A percentile compares a stretch with the other conserved stretches of the same genome.
Conservation (phyloP, 2,329 filamentous ascomycete genomes). For the Huntiella omanensis region DNA sequence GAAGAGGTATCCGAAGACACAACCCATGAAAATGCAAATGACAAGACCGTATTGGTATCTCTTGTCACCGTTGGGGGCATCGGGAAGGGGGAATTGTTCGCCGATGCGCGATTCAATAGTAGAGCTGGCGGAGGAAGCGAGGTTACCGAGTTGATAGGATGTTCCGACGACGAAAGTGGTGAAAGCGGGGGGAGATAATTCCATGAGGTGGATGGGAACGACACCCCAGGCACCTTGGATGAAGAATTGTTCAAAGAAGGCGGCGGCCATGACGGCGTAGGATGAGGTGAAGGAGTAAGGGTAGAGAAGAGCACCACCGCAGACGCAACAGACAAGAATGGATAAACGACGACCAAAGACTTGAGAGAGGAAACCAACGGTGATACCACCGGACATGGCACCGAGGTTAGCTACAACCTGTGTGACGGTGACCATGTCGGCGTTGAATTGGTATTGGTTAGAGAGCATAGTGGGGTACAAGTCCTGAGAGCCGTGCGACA, state of each 20-base stretch:
- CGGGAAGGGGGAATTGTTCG: constrained; percentile 51
- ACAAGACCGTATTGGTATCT: constrained; percentile 65
- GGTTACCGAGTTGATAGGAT: constrained; percentile 59
- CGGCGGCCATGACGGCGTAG: constrained; percentile 39
- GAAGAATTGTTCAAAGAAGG: constrained; percentile 60
- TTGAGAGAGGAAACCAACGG: constrained; percentile 57
- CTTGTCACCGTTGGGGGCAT: constrained; percentile 26
- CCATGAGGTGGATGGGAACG: constrained; percentile 62
- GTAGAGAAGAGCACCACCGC: constrained; percentile 44
- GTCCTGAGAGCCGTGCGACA: constrained; percentile 65
- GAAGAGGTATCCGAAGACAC: constrained; percentile 49
- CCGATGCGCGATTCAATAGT: constrained; percentile 63
- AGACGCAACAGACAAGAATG: constrained; percentile 40
- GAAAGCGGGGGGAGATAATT: constrained; percentile 52
- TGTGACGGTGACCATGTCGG: constrained; percentile 40
- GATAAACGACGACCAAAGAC: constrained; percentile 53
- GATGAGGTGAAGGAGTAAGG: constrained; percentile 48
- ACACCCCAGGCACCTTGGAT: constrained; percentile 62
- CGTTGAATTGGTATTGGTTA: constrained; percentile 28
- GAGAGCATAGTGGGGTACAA: constrained; percentile 56
- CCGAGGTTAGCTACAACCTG: constrained; percentile 68
- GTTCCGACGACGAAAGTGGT: constrained; percentile 59
- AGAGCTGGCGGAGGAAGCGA: constrained; percentile 47
- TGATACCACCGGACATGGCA: constrained; percentile 52
- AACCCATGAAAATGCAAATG: constrained; percentile 82